Evolutionary conservation across 2,329 filamentous ascomycete species (phyloP).

Genomic region (Cladorrhinum sp.): DNA sequence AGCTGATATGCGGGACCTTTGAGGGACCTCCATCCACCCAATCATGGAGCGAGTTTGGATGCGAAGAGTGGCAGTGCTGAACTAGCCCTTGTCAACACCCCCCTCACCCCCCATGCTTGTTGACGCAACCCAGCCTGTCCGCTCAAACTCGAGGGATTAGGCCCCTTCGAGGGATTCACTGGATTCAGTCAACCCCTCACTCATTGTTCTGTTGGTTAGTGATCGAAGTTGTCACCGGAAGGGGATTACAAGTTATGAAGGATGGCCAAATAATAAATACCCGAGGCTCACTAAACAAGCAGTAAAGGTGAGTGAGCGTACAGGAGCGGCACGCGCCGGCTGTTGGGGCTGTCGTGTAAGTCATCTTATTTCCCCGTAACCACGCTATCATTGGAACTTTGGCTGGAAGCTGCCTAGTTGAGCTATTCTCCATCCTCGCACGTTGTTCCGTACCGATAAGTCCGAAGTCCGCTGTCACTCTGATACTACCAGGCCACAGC

Average conservation of each 20-base stretch:
- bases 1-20: slow-evolving; percentile 9
- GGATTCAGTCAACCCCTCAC: background rate
- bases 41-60: background rate
- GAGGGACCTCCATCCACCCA: background rate
- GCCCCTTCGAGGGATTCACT: background rate
- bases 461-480: background rate
- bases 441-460: background rate
- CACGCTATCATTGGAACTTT: background rate
- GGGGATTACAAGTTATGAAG: background rate
- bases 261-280: background rate
- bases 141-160: background rate
- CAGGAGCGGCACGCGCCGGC: background rate
- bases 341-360: background rate
- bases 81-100: background rate
- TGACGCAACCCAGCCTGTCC: background rate
- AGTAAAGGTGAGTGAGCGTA: background rate
- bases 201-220: background rate
- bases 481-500: background rate
- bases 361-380: background rate
- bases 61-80: slow-evolving; percentile 2
- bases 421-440: background rate
- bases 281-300: background rate
- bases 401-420: background rate
- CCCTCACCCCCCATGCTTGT: background rate
- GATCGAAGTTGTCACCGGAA: background rate